phyloP scores from a whole-genome alignment of 164 flowering plant genomes.

The Houttuynia cordata region DNA sequence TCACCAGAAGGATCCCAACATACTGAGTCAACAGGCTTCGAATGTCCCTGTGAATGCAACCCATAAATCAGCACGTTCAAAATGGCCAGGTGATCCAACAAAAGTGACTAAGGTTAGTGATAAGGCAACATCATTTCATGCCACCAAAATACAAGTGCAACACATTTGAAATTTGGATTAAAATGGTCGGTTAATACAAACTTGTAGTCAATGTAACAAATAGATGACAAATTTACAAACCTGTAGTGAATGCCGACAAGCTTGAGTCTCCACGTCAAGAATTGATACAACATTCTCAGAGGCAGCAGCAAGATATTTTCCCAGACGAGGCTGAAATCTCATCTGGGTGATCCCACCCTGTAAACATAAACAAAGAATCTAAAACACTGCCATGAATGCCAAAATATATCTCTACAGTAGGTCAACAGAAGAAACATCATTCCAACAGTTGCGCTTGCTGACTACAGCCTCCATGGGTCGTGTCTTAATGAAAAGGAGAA shows the following conservation, averaged over 20 bases:
- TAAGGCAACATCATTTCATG: not conserved
- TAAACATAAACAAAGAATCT: not conserved
- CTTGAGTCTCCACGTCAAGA: constrained; percentile 65
- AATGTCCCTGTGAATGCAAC: constrained; percentile 44
- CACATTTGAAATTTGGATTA: too few relatives aligned
- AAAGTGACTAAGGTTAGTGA: not conserved
- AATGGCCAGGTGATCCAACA: not conserved
- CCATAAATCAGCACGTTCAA: not conserved
- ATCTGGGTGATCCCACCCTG: constrained; percentile 57
- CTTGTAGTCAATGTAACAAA: not conserved
- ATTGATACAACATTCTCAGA: constrained; percentile 49
- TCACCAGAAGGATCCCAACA: constrained; percentile 82
- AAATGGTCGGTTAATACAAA: not conserved
- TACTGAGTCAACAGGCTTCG: constrained; percentile 33
- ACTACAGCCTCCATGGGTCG: too few relatives aligned
- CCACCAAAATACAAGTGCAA: not conserved
- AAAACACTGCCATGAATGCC: too few relatives aligned
- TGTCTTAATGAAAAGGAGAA: too few relatives aligned
- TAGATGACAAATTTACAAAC: too few relatives aligned
- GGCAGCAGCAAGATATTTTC: constrained; percentile 66
- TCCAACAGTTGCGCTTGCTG: too few relatives aligned
- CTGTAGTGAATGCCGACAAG: constrained; percentile 43
- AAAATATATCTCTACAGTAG: too few relatives aligned
- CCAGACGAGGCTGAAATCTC: constrained; percentile 63
- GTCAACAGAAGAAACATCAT: too few relatives aligned